phyloP scores from a whole-genome alignment of 495 filamentous ascomycete genomes.

The Aspergillus indologenus region DNA sequence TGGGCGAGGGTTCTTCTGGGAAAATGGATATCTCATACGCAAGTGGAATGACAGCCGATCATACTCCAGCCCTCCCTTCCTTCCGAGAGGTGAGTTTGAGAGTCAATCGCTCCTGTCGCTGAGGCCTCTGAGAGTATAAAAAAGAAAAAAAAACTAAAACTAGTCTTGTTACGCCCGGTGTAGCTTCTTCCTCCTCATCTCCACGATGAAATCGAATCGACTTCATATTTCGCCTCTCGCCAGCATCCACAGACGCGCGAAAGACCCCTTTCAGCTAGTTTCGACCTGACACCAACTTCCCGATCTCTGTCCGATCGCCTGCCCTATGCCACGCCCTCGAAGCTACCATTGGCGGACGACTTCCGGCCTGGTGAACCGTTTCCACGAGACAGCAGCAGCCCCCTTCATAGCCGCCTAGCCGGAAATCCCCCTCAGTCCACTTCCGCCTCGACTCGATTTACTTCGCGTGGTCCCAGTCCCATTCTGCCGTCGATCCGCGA shows the following conservation, averaged over 20 bases:
- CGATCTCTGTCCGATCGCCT: constrained; percentile 28
- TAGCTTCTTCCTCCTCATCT: constrained; percentile 47
- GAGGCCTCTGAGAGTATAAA: no score
- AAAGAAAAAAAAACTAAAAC: not conserved
- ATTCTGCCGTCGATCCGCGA: constrained; percentile 45
- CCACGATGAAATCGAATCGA: constrained; percentile 48
- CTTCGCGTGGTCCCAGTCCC: constrained; percentile 38
- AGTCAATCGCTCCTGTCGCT: no score
- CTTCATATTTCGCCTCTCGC: constrained; percentile 36
- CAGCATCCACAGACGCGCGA: constrained; percentile 28
- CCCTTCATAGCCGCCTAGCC: constrained; percentile 9
- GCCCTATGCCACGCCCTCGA: constrained; percentile 19
- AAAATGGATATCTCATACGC: constrained; percentile 48
- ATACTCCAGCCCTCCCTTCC: constrained; percentile 42
- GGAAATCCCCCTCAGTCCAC: constrained; percentile 16
- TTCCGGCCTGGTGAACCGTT: constrained; percentile 17
- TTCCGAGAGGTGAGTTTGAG: constrained; percentile 41
- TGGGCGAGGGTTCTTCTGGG: constrained; percentile 33
- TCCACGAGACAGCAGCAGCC: constrained; percentile 17
- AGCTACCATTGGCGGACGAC: constrained; percentile 28
- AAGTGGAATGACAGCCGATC: constrained; percentile 34
- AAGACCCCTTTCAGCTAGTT: constrained; percentile 31
- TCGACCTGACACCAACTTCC: constrained; percentile 32
- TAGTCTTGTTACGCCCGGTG: constrained; percentile 11
- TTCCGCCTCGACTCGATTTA: constrained; percentile 16